Evolutionary conservation across 306 rosid genomes (phyloP), one percentile per base, ranked within the genome.

Genomic region (Ceratonia siliqua): DNA sequence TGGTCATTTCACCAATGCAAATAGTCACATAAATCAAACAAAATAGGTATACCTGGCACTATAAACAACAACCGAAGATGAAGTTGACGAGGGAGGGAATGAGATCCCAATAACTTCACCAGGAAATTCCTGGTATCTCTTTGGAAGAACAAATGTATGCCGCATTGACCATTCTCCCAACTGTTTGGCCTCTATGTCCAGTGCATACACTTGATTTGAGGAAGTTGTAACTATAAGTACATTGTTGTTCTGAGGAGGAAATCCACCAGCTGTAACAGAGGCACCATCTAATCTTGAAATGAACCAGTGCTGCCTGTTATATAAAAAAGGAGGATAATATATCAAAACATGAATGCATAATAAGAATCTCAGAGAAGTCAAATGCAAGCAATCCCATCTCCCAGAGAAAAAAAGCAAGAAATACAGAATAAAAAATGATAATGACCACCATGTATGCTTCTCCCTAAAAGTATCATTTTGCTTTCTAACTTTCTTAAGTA

Each of bases 91-190:
- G 58, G 94, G 93, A 27, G 95, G 86, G 79, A 95, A 95, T 32
- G 98, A 95, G 41, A 95, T 91, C 75, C 99, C 98, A 11, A 92
- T 89, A 55, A 95, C 98, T 84, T 92, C 99, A 50, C 99, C 99
- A 3, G 99, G 99, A 87, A 95, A 95, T 68, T 95, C 98, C 63
- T 87, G 99, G 67, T 73, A 92, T 82, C 92, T 90, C 82, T 62
- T 84, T 3, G 99, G 99, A 6, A 95, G 97, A 79, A 82, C 81
- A 86, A 70, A 79, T 12, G 93, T 77, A 39, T 92, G 79, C 62
- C 83, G 83, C 78, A 67, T 82, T 2, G 99, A 95, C 99, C 99
- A 92, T 70, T 89, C 96, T 70, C 99, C 99, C 82, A 90, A 65
- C 74, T 90, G 82, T 54, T 82, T 92, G 68, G 89, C 96, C 81